These are phyloP conservation scores for Sideroxylon spinosum DNA, from an alignment of 179 eudicot species.

Conservation along the genomic window DNA sequence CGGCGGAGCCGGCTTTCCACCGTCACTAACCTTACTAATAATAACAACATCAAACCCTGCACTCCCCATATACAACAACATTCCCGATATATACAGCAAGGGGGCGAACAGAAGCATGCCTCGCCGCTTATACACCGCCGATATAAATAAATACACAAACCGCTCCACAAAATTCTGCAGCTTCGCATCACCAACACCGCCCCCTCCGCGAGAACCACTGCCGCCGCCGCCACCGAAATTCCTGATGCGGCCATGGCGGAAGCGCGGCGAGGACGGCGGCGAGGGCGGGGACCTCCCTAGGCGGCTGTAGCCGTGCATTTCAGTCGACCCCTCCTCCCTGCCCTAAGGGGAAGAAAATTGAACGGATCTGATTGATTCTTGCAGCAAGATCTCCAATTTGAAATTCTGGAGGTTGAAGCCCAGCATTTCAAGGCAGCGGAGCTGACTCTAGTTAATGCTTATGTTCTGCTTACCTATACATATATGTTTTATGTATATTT, in stretches of 20 bases:
- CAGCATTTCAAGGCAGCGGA: not conserved
- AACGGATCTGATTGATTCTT: conserved; percentile 1
- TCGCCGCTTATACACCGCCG: conserved; percentile 66
- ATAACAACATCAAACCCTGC: conserved; percentile 51
- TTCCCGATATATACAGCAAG: conserved; percentile 69
- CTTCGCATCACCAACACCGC: conserved; percentile 30
- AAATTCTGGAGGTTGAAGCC: not conserved
- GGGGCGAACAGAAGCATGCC: conserved; percentile 83
- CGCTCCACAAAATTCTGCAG: conserved; percentile 61
- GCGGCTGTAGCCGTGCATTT: conserved; percentile 72
- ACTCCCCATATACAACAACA: conserved; percentile 87
- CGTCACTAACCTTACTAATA: conserved; percentile 23
- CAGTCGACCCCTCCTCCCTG: not conserved
- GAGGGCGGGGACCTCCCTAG: conserved; percentile 45
- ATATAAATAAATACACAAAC: conserved; percentile 49
- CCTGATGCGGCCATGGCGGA: conserved; percentile 37
- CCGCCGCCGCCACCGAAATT: conserved; percentile 16
- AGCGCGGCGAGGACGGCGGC: conserved; percentile 53
- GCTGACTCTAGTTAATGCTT: too few relatives aligned
- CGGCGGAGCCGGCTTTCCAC: conserved; percentile 32
- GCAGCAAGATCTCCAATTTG: not conserved
- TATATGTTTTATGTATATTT: too few relatives aligned
- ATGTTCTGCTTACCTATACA: too few relatives aligned
- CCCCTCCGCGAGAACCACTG: conserved; percentile 17
- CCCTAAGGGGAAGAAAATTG: not conserved